phyloP scores from a whole-genome alignment of 768 basidiomycete genomes.

The Neoboletus subvelutipes region DNA sequence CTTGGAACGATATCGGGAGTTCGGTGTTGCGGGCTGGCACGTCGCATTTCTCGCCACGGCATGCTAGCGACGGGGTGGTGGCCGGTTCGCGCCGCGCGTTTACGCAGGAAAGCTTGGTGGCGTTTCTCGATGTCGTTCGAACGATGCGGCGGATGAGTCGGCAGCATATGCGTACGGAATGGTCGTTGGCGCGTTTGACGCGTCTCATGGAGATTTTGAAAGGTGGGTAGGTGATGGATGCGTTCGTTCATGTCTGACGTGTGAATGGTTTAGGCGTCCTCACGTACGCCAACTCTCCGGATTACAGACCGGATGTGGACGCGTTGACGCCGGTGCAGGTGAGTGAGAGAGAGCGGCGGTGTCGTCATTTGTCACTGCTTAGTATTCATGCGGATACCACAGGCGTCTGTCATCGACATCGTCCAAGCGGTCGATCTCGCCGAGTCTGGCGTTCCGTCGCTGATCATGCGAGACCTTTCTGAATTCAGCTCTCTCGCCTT shows the following conservation, averaged over 20 bases:
- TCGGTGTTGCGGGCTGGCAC: conserved; percentile 39
- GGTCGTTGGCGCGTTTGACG: conserved; percentile 62
- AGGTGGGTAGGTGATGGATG: conserved; percentile 38
- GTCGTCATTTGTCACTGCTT: background rate
- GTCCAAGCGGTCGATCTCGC: conserved; percentile 67
- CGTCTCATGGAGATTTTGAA: conserved; percentile 79
- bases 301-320: conserved; percentile 89
- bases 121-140: conserved; percentile 71
- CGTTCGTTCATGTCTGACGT: background rate
- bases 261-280: conserved; percentile 50
- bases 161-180: conserved; percentile 50
- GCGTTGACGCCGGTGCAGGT: conserved; percentile 78
- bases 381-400: conserved; percentile 13
- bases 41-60: conserved; percentile 14
- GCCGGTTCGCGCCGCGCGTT: conserved; percentile 12
- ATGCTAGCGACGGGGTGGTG: background rate
- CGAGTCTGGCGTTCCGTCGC: conserved; percentile 59
- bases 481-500: conserved; percentile 89
- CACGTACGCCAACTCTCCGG: conserved; percentile 79
- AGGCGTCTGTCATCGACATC: conserved; percentile 74
- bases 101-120: conserved; percentile 79
- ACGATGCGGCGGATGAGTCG: conserved; percentile 54
- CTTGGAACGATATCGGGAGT: conserved; percentile 65
- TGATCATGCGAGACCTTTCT: conserved; percentile 80
- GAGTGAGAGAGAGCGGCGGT: conserved; percentile 8